phyloP scores from a whole-genome alignment of 306 rosid genomes.

The Senna tora region DNA sequence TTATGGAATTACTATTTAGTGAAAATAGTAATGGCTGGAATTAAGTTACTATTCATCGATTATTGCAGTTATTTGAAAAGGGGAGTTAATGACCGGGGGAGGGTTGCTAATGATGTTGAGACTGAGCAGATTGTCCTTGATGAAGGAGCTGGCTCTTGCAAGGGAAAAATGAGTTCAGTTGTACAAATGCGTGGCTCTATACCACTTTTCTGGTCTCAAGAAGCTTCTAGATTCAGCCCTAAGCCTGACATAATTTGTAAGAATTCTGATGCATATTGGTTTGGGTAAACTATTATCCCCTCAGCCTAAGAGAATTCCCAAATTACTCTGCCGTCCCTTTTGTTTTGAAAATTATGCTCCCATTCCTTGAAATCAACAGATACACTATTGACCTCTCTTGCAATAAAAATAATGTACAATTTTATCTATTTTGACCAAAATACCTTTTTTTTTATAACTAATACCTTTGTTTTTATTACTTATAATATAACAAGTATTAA shows the following conservation, averaged over 20 bases:
- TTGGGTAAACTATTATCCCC: too few species aligned
- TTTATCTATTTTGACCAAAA: too few species aligned
- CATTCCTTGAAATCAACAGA: too few species aligned
- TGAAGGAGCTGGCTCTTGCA: conserved; percentile 88
- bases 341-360: too few species aligned
- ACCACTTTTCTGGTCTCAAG: conserved; percentile 99
- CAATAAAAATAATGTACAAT: too few species aligned
- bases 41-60: conserved; percentile 23
- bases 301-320: too few species aligned
- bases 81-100: conserved; percentile 95
- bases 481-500: too few species aligned
- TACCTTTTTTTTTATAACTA: too few species aligned
- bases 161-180: conserved; percentile 94
- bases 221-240: conserved; percentile 92
- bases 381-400: too few species aligned
- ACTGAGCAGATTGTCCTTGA: conserved; percentile 96
- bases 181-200: conserved; percentile 99
- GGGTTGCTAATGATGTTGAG: conserved; percentile 99
- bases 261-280: too few species aligned
- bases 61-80: conserved; percentile 73
- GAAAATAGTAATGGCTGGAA: conserved; percentile 17
- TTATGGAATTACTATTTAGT: conserved; percentile 26
- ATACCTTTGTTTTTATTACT: too few species aligned
- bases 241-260: conserved; percentile 82
- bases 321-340: too few species aligned